Percentiles rank a stretch among this genome's conserved stretches.
These are phyloP conservation scores for Pochonia chlamydosporia DNA, from an alignment of 2,329 filamentous ascomycete genomes.

Conservation along the genomic window DNA sequence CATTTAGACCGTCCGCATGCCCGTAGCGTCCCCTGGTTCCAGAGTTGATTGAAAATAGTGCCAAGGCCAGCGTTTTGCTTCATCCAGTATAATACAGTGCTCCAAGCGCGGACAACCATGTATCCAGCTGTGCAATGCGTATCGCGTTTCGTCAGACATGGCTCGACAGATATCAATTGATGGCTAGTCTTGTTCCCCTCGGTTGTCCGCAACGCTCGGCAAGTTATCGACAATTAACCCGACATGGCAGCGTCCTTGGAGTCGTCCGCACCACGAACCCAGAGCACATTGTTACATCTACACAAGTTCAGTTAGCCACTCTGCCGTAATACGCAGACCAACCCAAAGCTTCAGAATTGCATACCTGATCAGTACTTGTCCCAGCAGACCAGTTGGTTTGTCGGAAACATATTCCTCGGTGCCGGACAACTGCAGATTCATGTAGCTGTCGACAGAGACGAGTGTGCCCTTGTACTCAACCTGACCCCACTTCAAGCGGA, in stretches of 20 bases:
- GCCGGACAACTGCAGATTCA: slow-evolving; percentile 92
- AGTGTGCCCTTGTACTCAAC: slow-evolving; percentile 94
- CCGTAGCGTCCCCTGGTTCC: not conserved
- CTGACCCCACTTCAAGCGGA: slow-evolving; percentile 96
- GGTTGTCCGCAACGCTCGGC: not conserved
- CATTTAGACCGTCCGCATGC: not conserved
- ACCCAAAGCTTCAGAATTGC: slow-evolving; percentile 13
- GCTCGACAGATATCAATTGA: not conserved
- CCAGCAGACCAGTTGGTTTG: slow-evolving; percentile 76
- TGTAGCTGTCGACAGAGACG: slow-evolving; percentile 93
- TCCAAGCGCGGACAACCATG: not conserved
- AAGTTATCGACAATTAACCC: slow-evolving; percentile 1
- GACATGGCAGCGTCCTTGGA: slow-evolving; percentile 9
- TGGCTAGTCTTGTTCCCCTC: not conserved
- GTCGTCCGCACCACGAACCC: slow-evolving; percentile 55
- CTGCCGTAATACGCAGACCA: not conserved
- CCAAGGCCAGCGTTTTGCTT: not conserved
- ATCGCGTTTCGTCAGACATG: not conserved
- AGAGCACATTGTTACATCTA: slow-evolving; percentile 96
- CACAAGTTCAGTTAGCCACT: not conserved
- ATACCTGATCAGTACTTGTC: slow-evolving; percentile 87
- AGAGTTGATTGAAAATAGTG: not conserved
- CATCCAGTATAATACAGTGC: not conserved
- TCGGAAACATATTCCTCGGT: slow-evolving; percentile 91
- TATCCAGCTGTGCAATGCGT: not conserved